Percentiles rank a stretch among this genome's conserved stretches.
Evolutionary conservation across 768 basidiomycete species (phyloP).

Genomic region (Tylopilus sp.): DNA sequence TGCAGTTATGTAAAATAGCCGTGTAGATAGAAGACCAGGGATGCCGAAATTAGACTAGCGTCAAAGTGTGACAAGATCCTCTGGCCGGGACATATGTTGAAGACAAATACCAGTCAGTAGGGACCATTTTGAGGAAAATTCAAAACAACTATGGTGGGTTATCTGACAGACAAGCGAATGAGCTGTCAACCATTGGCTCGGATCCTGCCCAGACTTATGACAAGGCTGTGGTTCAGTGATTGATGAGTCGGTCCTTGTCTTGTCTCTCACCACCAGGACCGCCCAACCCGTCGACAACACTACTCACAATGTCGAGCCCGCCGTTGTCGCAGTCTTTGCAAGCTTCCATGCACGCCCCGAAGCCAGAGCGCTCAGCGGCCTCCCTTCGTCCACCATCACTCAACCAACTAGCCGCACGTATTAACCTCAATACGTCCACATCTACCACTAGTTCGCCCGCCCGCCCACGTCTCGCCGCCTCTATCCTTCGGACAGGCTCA

Average conservation of each 20-base stretch:
- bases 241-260: slow-evolving; percentile 10
- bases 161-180: not conserved
- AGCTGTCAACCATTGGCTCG: not conserved
- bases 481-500: slow-evolving; percentile 60
- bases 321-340: slow-evolving; percentile 29
- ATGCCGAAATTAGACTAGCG: too few species aligned
- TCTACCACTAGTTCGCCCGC: slow-evolving; percentile 29
- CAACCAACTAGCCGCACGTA: slow-evolving; percentile 79
- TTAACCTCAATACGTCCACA: slow-evolving; percentile 42
- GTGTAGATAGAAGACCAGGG: too few species aligned
- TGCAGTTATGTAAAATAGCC: too few species aligned
- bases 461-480: slow-evolving; percentile 74
- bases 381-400: slow-evolving; percentile 61
- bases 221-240: not conserved
- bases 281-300: slow-evolving; percentile 13
- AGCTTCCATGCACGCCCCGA: slow-evolving; percentile 33
- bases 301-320: slow-evolving; percentile 29
- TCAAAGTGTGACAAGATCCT: too few species aligned
- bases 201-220: not conserved
- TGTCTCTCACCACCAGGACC: slow-evolving; percentile 11
- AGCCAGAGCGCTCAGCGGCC: slow-evolving; percentile 33
- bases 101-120: too few species aligned
- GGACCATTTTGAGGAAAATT: too few species aligned
- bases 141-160: not conserved
- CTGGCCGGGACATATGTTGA: too few species aligned